Percentiles rank a stretch among this genome's conserved stretches.
Conservation (phyloP, 1,139 yeast species). For the Suhomyces yuchorum region DNA sequence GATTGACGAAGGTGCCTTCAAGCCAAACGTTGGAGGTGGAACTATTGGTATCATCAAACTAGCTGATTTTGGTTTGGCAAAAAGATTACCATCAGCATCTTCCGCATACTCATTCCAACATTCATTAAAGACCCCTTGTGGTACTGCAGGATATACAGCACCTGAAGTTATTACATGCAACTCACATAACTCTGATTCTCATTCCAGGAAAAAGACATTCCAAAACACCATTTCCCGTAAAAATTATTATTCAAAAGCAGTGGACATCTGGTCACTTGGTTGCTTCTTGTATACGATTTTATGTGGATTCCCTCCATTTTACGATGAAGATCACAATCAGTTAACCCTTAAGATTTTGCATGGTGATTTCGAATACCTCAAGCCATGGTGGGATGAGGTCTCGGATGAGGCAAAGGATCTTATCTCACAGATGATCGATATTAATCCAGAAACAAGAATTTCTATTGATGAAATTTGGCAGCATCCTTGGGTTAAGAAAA, state of each 20-base stretch:
- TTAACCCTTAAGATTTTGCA: slow-evolving; percentile 79
- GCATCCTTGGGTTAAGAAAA: slow-evolving; percentile 43
- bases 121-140: slow-evolving; percentile 83
- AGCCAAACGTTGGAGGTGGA: slow-evolving; percentile 82
- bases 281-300: slow-evolving; percentile 86
- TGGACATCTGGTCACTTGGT: slow-evolving; percentile 96
- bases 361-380: slow-evolving; percentile 79
- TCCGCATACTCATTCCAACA: slow-evolving; percentile 36
- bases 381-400: slow-evolving; percentile 98
- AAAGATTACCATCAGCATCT: slow-evolving; percentile 67
- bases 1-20: slow-evolving; percentile 83
- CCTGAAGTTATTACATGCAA: slow-evolving; percentile 79
- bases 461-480: slow-evolving; percentile 64
- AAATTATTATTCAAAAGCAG: slow-evolving; percentile 83
- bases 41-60: slow-evolving; percentile 83
- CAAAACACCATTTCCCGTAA: slow-evolving; percentile 46
- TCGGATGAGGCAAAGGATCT: slow-evolving; percentile 70
- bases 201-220: slow-evolving; percentile 16
- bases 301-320: slow-evolving; percentile 97
- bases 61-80: slow-evolving; percentile 93
- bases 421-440: slow-evolving; percentile 53
- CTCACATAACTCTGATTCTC: slow-evolving; percentile 11
- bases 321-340: slow-evolving; percentile 82
- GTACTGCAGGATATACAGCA: slow-evolving; percentile 90
- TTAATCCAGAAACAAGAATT: slow-evolving; percentile 68